phyloP scores from a whole-genome alignment of 2,329 filamentous ascomycete genomes.

The Fusarium austroafricanum region DNA sequence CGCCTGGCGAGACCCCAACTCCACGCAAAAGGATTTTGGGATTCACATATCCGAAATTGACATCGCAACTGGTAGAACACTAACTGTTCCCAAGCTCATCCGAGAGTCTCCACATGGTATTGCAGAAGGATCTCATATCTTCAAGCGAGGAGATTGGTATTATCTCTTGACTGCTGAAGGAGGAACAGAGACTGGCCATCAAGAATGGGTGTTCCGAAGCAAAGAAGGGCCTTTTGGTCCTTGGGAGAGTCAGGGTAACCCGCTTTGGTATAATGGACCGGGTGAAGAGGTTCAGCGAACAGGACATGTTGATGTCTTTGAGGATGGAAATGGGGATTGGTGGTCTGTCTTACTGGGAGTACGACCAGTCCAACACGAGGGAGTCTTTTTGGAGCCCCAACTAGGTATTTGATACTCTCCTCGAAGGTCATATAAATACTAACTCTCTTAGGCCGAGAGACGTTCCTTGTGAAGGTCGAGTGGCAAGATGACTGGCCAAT shows the following conservation, averaged over 20 bases:
- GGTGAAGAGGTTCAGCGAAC: conserved; percentile 61
- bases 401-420: conserved; percentile 12
- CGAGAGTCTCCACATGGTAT: conserved; percentile 54
- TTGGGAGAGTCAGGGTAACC: conserved; percentile 56
- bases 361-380: conserved; percentile 22
- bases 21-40: conserved; percentile 62
- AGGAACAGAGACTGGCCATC: conserved; percentile 55
- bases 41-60: conserved; percentile 61
- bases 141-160: conserved; percentile 42
- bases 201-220: conserved; percentile 64
- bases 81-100: conserved; percentile 52
- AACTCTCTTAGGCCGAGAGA: conserved; percentile 39
- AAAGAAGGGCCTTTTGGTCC: conserved; percentile 57
- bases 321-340: conserved; percentile 40
- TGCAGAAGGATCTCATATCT: conserved; percentile 54
- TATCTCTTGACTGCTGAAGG: conserved; percentile 45
- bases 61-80: conserved; percentile 54
- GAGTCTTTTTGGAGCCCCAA: conserved; percentile 36
- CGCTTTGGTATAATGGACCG: conserved; percentile 53
- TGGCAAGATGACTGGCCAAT: conserved; percentile 44
- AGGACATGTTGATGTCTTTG: conserved; percentile 42
- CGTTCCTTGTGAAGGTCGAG: conserved; percentile 42
- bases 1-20: conserved; percentile 50
- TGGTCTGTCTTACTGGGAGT: conserved; percentile 43
- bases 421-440: background rate